Evolutionary conservation across 1,284 basidiomycete species (phyloP), one percentile per base, ranked within the genome.

Genomic region (Xerocomus nothofagi): DNA sequence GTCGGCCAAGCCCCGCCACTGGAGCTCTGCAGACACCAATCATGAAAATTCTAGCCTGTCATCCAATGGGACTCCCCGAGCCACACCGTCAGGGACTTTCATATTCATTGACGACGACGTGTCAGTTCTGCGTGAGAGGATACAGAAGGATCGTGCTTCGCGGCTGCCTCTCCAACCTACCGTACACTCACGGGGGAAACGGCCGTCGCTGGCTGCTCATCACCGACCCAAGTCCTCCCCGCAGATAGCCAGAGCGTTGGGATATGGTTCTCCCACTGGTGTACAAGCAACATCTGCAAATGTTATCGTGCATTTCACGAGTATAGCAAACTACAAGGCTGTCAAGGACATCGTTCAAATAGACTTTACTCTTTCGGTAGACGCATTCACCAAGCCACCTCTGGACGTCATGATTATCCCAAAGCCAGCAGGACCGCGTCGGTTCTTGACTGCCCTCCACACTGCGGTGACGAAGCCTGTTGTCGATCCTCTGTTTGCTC

Each of bases 351-450:
- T 86, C n/a, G 76, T 98, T 21, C 84, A 93, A 55, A 82, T 80
- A 20, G 74, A 86, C 20, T 73, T 91, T 39, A 68, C 69, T 38
- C 73, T 74, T 18, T 79, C 73, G 20, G 43, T 55, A 55, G 73
- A 55, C 63, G 68, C 42, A 49, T 73, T 54, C 58, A 70, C 17
- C 66, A 73, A 33, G 54, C 76, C 58, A 14, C 63, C 65, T 15
- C 87, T 93, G 0, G 94, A 98, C 59, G 82, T 96, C 24, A 89
- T 97, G 75, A 91, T 98, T 56, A 87, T 98, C 24, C 94, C 93
- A 5, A 98, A 98, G 70, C 94, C 94, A 6, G 93, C 91, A 9
- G 95, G 95, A 4, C 94, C 94, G 1, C 82, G 94, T 30, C 82
- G 94, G 9, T 86, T 97, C 57, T 72, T 98, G 53, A 94, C 93